These are phyloP conservation scores for Kurtzmaniella fragi DNA, from an alignment of 805 yeast species.

Conservation along the genomic window DNA sequence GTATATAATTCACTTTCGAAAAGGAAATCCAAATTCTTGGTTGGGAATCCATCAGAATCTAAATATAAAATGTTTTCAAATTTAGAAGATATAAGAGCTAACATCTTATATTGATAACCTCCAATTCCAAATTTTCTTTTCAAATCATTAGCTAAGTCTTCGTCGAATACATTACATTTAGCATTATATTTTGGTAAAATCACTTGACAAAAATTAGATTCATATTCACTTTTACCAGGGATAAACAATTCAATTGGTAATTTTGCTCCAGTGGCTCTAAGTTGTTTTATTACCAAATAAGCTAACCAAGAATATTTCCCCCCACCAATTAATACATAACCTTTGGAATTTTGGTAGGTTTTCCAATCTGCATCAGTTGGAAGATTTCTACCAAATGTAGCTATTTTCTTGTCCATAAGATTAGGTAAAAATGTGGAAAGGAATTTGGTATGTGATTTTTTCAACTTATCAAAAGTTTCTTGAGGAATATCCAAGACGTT, in stretches of 20 bases:
- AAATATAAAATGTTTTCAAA: conserved; percentile 45
- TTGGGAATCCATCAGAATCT: conserved; percentile 50
- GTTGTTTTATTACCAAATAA: conserved; percentile 43
- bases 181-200: conserved; percentile 41
- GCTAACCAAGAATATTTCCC: conserved; percentile 49
- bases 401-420: conserved; percentile 18
- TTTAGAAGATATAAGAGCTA: conserved; percentile 58
- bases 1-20: conserved; percentile 40
- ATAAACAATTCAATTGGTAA: conserved; percentile 50
- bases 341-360: conserved; percentile 24
- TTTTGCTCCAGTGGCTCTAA: conserved; percentile 35
- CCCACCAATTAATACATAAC: conserved; percentile 50
- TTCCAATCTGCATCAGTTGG: conserved; percentile 37
- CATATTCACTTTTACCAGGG: conserved; percentile 41
- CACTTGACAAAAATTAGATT: conserved; percentile 39
- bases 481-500: conserved; percentile 38
- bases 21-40: conserved; percentile 38
- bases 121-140: conserved; percentile 21
- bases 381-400: conserved; percentile 32
- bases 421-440: conserved; percentile 23
- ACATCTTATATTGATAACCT: conserved; percentile 49
- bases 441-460: conserved; percentile 31
- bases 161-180: conserved; percentile 41
- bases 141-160: conserved; percentile 10
- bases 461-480: conserved; percentile 25